These are phyloP conservation scores for Grosmannia huntii DNA, from an alignment of 2,329 filamentous ascomycete species.

Conservation along the genomic window DNA sequence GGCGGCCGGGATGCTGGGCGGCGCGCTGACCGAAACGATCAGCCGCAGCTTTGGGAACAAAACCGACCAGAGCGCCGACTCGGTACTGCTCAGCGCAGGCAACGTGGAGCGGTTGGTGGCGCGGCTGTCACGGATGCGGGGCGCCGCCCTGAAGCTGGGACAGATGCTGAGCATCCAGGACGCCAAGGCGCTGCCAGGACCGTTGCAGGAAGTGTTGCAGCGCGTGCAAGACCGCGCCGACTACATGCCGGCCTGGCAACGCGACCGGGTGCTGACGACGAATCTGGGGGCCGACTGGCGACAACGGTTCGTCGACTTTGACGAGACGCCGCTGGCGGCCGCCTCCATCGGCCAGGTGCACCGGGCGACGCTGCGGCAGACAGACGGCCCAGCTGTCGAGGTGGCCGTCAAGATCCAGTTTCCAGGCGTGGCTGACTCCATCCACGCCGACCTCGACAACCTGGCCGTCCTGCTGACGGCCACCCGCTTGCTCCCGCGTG, in stretches of 20 bases:
- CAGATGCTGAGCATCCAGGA: slow-evolving; percentile 99
- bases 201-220: slow-evolving; percentile 81
- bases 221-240: slow-evolving; percentile 93
- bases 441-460: slow-evolving; percentile 93
- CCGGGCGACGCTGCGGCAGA: slow-evolving; percentile 63
- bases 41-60: slow-evolving; percentile 62
- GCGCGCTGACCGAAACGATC: slow-evolving; percentile 74
- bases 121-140: slow-evolving; percentile 90
- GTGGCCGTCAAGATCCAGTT: slow-evolving; percentile 98
- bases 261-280: slow-evolving; percentile 64
- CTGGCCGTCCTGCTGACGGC: slow-evolving; percentile 82
- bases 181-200: slow-evolving; percentile 78
- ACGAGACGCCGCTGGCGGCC: slow-evolving; percentile 84
- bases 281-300: slow-evolving; percentile 82
- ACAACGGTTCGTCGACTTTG: slow-evolving; percentile 69
- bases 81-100: slow-evolving; percentile 71
- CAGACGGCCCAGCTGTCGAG: slow-evolving; percentile 54
- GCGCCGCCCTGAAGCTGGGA: slow-evolving; percentile 89
- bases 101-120: slow-evolving; percentile 91
- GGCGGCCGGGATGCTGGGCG: slow-evolving; percentile 89
- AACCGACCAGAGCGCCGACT: slow-evolving; percentile 45
- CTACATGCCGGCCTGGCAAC: slow-evolving; percentile 93
- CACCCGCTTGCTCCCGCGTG: slow-evolving; percentile 78
- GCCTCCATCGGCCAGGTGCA: slow-evolving; percentile 97
- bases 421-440: slow-evolving; percentile 87